Evolutionary conservation across 768 basidiomycete species (phyloP).

Genomic region (Amanita subjunquillea): DNA sequence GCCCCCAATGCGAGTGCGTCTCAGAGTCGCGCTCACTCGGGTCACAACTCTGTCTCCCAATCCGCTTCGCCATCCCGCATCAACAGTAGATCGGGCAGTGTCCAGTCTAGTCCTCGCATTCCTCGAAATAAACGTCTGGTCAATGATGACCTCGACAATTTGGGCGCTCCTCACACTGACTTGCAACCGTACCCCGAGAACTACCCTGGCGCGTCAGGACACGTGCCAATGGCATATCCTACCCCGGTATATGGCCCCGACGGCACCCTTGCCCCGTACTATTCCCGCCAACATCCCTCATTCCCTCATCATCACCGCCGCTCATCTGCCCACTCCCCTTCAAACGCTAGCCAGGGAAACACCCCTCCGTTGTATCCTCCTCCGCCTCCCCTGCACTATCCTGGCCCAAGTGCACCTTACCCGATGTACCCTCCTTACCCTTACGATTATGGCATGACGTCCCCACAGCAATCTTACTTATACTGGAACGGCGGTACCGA

Average conservation of each 20-base stretch:
- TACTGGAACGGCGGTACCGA: slow-evolving; percentile 1
- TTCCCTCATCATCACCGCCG: slow-evolving; percentile 4
- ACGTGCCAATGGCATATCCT: slow-evolving; percentile 8
- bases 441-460: slow-evolving; percentile 12
- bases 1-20: background rate
- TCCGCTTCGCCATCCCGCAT: slow-evolving; percentile 30
- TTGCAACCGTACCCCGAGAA: slow-evolving; percentile 3
- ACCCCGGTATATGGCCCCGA: slow-evolving; percentile 5
- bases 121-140: slow-evolving; percentile 31
- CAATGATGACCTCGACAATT: slow-evolving; percentile 19
- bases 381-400: slow-evolving; percentile 8
- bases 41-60: slow-evolving; percentile 17
- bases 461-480: slow-evolving; percentile 1
- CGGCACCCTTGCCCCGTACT: slow-evolving; percentile 11
- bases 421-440: slow-evolving; percentile 7
- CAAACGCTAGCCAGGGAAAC: slow-evolving; percentile 6
- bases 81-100: slow-evolving; percentile 35
- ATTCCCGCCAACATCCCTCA: slow-evolving; percentile 8
- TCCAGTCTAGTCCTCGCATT: slow-evolving; percentile 38
- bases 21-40: slow-evolving; percentile 16
- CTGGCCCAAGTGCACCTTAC: slow-evolving; percentile 8
- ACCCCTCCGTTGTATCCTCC: slow-evolving; percentile 6
- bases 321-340: slow-evolving; percentile 4
- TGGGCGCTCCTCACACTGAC: slow-evolving; percentile 4
- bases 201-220: background rate